Conservation (phyloP, 2,329 filamentous ascomycete species). For the Stagonosporopsis vannaccii region DNA sequence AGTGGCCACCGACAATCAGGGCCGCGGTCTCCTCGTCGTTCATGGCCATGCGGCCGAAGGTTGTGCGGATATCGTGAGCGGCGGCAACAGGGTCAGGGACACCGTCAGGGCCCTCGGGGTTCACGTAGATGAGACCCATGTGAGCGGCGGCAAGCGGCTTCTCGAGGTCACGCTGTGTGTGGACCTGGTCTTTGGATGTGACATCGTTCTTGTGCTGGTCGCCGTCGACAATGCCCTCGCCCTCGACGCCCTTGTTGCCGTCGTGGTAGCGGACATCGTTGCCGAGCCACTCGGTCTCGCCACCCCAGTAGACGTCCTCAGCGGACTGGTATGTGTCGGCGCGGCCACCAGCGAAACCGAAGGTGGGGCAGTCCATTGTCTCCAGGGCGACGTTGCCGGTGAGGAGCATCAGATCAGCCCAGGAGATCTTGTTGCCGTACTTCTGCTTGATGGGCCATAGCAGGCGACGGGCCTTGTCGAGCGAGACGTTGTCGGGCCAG, state of each 20-base stretch:
- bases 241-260: slow-evolving; percentile 57
- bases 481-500: slow-evolving; percentile 80
- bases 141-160: slow-evolving; percentile 71
- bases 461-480: slow-evolving; percentile 82
- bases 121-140: slow-evolving; percentile 84
- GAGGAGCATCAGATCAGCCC: slow-evolving; percentile 76
- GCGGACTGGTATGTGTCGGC: slow-evolving; percentile 77
- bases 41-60: slow-evolving; percentile 83
- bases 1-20: slow-evolving; percentile 78
- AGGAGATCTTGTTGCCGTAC: slow-evolving; percentile 83
- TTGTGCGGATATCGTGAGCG: slow-evolving; percentile 74
- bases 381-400: slow-evolving; percentile 80
- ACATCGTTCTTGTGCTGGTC: slow-evolving; percentile 41
- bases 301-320: slow-evolving; percentile 79
- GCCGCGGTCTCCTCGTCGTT: slow-evolving; percentile 83
- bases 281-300: slow-evolving; percentile 76
- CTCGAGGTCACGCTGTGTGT: slow-evolving; percentile 69
- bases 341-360: slow-evolving; percentile 77
- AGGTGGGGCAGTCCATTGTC: slow-evolving; percentile 76
- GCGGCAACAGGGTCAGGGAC: slow-evolving; percentile 73
- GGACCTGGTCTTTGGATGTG: slow-evolving; percentile 43
- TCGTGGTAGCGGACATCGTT: slow-evolving; percentile 73
- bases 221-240: slow-evolving; percentile 48
- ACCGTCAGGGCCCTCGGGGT: slow-evolving; percentile 77
- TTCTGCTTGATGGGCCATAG: slow-evolving; percentile 86